Base-by-base conservation (phyloP, 495 filamentous ascomycete species). In the Margaritispora aquatica region DNA sequence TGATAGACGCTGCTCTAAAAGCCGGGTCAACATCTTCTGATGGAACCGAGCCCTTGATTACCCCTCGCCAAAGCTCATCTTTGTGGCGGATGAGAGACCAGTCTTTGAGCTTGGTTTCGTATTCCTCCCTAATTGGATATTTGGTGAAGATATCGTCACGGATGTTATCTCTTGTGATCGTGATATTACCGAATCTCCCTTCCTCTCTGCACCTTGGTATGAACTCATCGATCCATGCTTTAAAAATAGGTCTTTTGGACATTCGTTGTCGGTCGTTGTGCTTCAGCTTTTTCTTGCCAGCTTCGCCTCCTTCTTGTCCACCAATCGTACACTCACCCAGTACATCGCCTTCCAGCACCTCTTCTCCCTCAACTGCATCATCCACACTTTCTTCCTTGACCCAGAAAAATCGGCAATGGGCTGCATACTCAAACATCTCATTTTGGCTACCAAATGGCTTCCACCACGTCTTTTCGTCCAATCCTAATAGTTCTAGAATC, bases 401-500 rank as follows among this genome's bases (percentile, higher is more conserved):
- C 55, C 64, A 72, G 64, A 88, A 86, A 41, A 87, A 69, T 0
- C 80, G 72, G 54, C 80, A 83, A 0, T 63, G 70, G 26, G 75
- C 68, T 1, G 73, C 74, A 69, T 78, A 89, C 1, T 74, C 71
- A 63, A 80, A 88, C 55, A 89, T 57, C n/a, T 76, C 79, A 2
- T 82, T 71, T 15, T 73, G 64, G 1, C 68, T 77, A 0, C 56
- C 59, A 60, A 88, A 88, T 0, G 73, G 70, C 27, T 69, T 61
- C 29, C 68, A 69, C 71, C 74, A 81, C 23, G 51, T 64, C 3
- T 65, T 56, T 21, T 68, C 61, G 34, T 80, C 69, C 56, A 88
- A 69, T 2, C 81, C 83, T 0, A 89, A 72, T 51, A 90, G 88
- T 1, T 71, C 61, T 5, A 89, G 68, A 7, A 82, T 70, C 17